Base-by-base conservation (phyloP, 1,284 basidiomycete species). In the Cryptococcus sp. region DNA sequence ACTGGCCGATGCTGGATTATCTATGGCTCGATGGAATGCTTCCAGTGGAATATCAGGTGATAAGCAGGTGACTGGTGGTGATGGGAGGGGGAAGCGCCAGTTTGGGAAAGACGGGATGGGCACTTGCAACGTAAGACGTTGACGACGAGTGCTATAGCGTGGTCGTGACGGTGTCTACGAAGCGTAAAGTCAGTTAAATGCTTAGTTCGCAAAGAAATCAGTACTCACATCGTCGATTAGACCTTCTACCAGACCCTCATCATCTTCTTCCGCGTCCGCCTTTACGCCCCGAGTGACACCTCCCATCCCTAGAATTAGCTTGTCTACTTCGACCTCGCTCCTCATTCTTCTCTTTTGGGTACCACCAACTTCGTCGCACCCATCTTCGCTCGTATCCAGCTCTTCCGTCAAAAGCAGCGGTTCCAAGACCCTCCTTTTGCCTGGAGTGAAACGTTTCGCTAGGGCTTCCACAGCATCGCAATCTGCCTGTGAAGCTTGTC, bases 71-170 rank as follows among this genome's bases (percentile, higher is more conserved):
- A 71, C 60, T 15, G 69, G 69, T 8, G 69, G 66, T 8, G 69
- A 71, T 16, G 69, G 67, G 16, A 69, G 52, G 1, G 69, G 69
- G 59, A 67, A 69, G 19, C 69, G 59, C 67, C 67, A 71, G n/a
- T 45, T 49, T 0, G 67, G 66, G 15, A 67, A 55, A 37, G 60
- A 29, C 16, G 64, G 65, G 3, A 65, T 29, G 34, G 63, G 59
- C 1, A 65, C 46, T 22, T 54, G 44, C 1, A 64, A 51, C 1
- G 40, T 37, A 4, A 62, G 58, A 23, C 53, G 54, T 41, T 37
- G 43, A 11, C 48, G 45, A 5, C 58, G 58, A 37, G 50, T 55
- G 6, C 5, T 34, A 34, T 34, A 34, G 2, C 57, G 63, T 29
- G 55, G 40, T 15, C 59, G 38, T 34, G 51, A 50, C 1, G 62